Conservation (phyloP, 2,329 filamentous ascomycete species). For the Claviceps sorghi region DNA sequence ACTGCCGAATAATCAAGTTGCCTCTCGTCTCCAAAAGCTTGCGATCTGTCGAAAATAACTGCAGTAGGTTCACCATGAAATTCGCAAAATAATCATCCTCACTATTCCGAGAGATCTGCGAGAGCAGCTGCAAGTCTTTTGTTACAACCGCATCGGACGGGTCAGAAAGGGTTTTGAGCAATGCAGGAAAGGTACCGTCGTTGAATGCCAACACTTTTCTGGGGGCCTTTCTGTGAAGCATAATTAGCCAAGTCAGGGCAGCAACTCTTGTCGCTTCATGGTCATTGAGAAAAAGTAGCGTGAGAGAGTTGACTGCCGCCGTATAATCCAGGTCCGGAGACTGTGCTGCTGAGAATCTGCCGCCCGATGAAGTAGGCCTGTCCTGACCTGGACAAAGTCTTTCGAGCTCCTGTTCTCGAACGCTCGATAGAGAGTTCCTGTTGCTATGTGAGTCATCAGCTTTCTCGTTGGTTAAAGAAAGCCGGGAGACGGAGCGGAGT, state of each 20-base stretch:
- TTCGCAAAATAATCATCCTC: constrained; percentile 96
- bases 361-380: constrained; percentile 31
- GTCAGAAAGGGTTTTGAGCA: constrained; percentile 92
- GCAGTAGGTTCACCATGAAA: constrained; percentile 93
- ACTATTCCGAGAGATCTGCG: constrained; percentile 90
- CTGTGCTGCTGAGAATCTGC: constrained; percentile 25
- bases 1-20: constrained; percentile 89
- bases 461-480: constrained; percentile 29
- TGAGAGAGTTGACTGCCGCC: constrained; percentile 83
- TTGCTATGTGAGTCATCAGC: constrained; percentile 33
- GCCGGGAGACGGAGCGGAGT: constrained; percentile 23
- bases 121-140: constrained; percentile 80
- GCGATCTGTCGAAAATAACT: constrained; percentile 88
- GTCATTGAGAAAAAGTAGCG: constrained; percentile 86
- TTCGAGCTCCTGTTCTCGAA: constrained; percentile 36
- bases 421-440: constrained; percentile 37
- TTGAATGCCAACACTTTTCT: constrained; percentile 89
- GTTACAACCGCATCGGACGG: constrained; percentile 92
- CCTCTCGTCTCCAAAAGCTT: constrained; percentile 81
- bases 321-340: constrained; percentile 81
- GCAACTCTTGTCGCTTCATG: constrained; percentile 92
- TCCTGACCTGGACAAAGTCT: constrained; percentile 37
- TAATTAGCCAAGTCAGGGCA: constrained; percentile 89
- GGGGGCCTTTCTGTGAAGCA: constrained; percentile 91
- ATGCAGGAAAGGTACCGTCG: constrained; percentile 87